Base-by-base conservation (phyloP, 2,329 filamentous ascomycete genomes). In the Chaetomium strumarium region DNA sequence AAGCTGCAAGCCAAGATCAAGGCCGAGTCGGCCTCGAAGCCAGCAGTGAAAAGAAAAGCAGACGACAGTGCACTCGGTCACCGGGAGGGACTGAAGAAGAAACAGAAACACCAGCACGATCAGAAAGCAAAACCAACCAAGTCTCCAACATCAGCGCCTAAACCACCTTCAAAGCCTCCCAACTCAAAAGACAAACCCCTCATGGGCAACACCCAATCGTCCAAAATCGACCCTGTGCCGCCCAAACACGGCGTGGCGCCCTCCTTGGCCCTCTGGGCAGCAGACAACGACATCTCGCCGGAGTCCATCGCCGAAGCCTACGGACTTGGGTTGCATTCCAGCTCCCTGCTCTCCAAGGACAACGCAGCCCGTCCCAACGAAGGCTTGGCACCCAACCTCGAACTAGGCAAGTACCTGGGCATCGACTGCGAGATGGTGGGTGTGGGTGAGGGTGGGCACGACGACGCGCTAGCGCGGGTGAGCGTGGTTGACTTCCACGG, bases 371-470 rank as follows among this genome's bases (percentile, higher is more conserved):
- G 75, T 41, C 72, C 84, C 56, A 88, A 89, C 63, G 78, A 81
- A 41, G 86, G 86, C 1, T 72, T 83, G 3, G 77, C 80, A 1
- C 68, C 73, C 20, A 80, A 77, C 6, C 71, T 86, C 34, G 81
- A 90, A 49, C 73, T 91, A 17, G 93, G 92, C 47, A 95, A 93
- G 76, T 99, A 95, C 67, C 73, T 99, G 39, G 87, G 88, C 17
- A 81, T 99, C 43, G 93, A 99, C 73, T 99, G 93, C 69, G 93
- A 99, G 72, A 99, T 99, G 93, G 93, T 99, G 24, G 93, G 92
- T 44, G 82, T 95, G 12, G 88, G 86, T 0, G 80, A 81, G 1
- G 82, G 82, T 46, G 79, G 82, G 19, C 76, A 85, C 58, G 80
- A 84, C 64, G 90, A 89, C 34, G 84, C 83, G 0, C 80, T 99